Conservation (phyloP, 768 basidiomycete genomes). For the Ramaria sp. region DNA sequence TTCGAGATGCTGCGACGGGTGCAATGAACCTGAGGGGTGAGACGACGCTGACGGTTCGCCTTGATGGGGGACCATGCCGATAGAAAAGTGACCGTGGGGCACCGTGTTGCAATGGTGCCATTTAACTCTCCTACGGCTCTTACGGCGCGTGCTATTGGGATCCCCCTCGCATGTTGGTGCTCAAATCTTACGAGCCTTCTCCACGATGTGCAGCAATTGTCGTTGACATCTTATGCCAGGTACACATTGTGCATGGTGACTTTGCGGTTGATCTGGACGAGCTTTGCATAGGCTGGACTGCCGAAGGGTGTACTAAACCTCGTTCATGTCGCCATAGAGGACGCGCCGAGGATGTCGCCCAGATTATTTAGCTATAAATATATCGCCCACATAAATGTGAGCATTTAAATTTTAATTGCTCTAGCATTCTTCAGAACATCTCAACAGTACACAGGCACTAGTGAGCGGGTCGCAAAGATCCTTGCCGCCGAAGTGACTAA, state of each 20-base stretch:
- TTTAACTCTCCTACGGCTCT: conserved; percentile 45
- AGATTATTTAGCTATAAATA: conserved; percentile 46
- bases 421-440: neutral
- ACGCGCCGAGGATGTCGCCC: conserved; percentile 24
- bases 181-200: conserved; percentile 42
- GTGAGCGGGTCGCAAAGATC: conserved; percentile 42
- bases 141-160: conserved; percentile 31
- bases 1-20: conserved; percentile 26
- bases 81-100: conserved; percentile 38
- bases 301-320: conserved; percentile 51
- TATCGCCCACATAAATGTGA: conserved; percentile 44
- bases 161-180: conserved; percentile 40
- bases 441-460: conserved; percentile 44
- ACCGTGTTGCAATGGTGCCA: conserved; percentile 37
- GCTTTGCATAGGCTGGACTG: conserved; percentile 36
- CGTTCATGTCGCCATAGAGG: conserved; percentile 34
- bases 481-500: conserved; percentile 48
- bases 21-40: conserved; percentile 32
- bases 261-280: neutral
- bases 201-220: conserved; percentile 37
- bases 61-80: conserved; percentile 34
- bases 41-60: conserved; percentile 27
- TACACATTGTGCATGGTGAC: neutral
- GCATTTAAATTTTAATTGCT: conserved; percentile 4
- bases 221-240: conserved; percentile 39